Conservation (phyloP, 306 rosid genomes). For the Gastrolobium villosum region DNA sequence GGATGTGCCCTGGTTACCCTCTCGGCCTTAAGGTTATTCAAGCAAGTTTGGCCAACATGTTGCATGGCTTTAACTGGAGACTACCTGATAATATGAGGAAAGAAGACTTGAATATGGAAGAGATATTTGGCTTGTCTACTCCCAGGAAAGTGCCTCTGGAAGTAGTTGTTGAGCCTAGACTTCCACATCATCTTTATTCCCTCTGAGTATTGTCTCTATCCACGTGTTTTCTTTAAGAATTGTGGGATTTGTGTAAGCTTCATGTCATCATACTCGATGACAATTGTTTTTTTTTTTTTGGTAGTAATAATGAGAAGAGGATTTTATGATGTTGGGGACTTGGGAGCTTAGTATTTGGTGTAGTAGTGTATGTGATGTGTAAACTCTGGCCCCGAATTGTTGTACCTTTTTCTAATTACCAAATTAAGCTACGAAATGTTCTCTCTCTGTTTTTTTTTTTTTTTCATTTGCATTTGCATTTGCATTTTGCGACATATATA, state of each 20-base stretch:
- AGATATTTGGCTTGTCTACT: slow-evolving; percentile 60
- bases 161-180: slow-evolving; percentile 56
- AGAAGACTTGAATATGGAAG: slow-evolving; percentile 68
- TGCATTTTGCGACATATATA: too few relatives aligned
- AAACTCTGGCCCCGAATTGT: too few relatives aligned
- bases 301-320: too few relatives aligned
- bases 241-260: not conserved
- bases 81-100: slow-evolving; percentile 56
- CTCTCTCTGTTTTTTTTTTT: too few relatives aligned
- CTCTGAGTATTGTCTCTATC: not conserved
- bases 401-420: too few relatives aligned
- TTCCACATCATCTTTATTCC: slow-evolving; percentile 53
- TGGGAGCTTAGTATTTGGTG: too few relatives aligned
- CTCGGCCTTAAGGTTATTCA: slow-evolving; percentile 67
- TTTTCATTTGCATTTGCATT: too few relatives aligned
- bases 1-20: slow-evolving; percentile 67
- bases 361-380: too few relatives aligned
- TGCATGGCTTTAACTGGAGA: slow-evolving; percentile 74
- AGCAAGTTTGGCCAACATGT: slow-evolving; percentile 58
- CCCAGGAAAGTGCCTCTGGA: slow-evolving; percentile 60
- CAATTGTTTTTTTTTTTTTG: too few relatives aligned
- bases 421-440: too few relatives aligned
- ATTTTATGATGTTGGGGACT: too few relatives aligned
- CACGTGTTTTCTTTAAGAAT: too few relatives aligned
- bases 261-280: not conserved